Base-by-base conservation (phyloP, 2,329 filamentous ascomycete species). In the Paraphaeosphaeria sporulosa region DNA sequence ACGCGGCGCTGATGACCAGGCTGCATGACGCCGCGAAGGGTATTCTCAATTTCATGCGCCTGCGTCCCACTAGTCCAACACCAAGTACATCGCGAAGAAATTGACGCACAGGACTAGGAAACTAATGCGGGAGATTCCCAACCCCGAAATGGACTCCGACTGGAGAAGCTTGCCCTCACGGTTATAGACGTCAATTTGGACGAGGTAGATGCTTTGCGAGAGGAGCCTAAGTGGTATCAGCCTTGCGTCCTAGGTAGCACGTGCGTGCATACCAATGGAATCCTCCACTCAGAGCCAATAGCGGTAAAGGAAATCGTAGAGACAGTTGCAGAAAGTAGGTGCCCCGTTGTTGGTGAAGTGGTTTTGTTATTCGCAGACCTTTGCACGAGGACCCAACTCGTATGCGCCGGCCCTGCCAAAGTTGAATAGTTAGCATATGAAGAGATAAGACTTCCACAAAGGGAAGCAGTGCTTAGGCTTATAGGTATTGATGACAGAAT, bases 11-110 rank as follows among this genome's bases (percentile, higher is more conserved):
- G 19, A 68, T 63, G 17, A 62, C 63, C 32, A 61, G 19, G 59
- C 65, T 94, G 23, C 89, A 90, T 79, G 81, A 93, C 64, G 90
- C 89, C 32, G 90, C 93, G 83, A 94, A 93, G 76, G 91, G 91
- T 60, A 93, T 93, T 65, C 83, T 93, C 21, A 90, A 90, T 6
- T 82, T 93, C 13, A 91, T 90, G 1, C 89, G 90, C 2, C 89
- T 90, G 0, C 93, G 93, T 78, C 90, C 91, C 40, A 82, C 82
- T 72, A 88, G 54, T 40, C 58, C 34, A 34, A 66, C 38, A 3
- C 55, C 47, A 30, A 65, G 43, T 2, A 69, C 30, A 12, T 63
- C 2, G 46, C 50, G 23, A 42, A 40, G 36, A 65, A 51, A 23
- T 48, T 15, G 8, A 25, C 10, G 12, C 62, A 53, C 5, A 66